Evolutionary conservation across 139 green algal genomes (phyloP).

Genomic region (Mesostigma viride): DNA sequence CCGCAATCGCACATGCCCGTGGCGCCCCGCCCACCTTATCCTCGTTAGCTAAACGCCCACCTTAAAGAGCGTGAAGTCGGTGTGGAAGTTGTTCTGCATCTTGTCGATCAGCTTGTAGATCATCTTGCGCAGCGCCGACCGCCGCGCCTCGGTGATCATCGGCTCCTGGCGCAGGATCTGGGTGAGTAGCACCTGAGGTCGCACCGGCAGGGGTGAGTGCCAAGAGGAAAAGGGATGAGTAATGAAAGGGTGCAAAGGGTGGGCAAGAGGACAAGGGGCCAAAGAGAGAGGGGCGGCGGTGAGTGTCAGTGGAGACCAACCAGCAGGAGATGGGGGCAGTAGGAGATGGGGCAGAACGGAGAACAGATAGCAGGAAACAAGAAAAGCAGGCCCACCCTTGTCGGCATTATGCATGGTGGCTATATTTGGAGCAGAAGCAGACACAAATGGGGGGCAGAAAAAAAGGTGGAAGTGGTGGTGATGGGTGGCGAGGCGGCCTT

Average conservation of each 20-base stretch:
- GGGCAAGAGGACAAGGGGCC: not conserved
- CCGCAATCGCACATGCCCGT: not conserved
- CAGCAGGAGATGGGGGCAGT: not conserved
- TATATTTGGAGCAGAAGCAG: too few relatives aligned
- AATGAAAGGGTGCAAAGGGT: not conserved
- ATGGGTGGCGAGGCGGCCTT: too few relatives aligned
- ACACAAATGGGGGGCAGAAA: too few relatives aligned
- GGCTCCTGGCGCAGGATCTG: slow-evolving; percentile 51
- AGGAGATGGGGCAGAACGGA: not conserved
- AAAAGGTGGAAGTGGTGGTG: too few relatives aligned
- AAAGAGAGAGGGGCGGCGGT: not conserved
- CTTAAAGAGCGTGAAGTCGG: not conserved
- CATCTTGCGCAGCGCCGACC: slow-evolving; percentile 41
- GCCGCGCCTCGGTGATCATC: slow-evolving; percentile 43
- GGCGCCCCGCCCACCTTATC: not conserved
- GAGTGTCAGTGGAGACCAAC: not conserved
- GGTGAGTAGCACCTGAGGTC: slow-evolving; percentile 22
- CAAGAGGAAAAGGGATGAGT: not conserved
- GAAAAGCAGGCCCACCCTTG: too few relatives aligned
- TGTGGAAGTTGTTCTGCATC: not conserved
- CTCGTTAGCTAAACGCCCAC: too few relatives aligned
- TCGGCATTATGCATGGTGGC: too few relatives aligned
- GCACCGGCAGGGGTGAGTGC: not conserved
- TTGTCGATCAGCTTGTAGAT: slow-evolving; percentile 47
- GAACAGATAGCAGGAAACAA: not conserved